phyloP scores from a whole-genome alignment of 1,284 basidiomycete species.

The Pascua sp. region DNA sequence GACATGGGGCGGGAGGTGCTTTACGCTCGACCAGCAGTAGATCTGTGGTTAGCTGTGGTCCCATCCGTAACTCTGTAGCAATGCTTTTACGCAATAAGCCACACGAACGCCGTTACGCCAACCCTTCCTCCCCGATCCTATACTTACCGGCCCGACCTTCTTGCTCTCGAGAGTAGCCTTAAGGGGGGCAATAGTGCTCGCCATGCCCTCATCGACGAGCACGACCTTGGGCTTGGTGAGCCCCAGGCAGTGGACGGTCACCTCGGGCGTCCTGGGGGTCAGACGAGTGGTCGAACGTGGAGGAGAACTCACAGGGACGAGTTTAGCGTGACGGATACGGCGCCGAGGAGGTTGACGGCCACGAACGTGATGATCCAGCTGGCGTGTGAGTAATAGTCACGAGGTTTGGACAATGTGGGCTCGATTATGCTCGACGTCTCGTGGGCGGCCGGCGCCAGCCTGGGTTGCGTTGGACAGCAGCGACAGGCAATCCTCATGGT shows the following conservation, averaged over 20 bases:
- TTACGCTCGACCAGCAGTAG: slow-evolving; percentile 9
- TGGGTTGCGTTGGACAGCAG: too few species aligned
- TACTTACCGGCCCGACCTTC: neutral
- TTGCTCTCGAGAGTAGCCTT: neutral
- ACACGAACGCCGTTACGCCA: too few species aligned
- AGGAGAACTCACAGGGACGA: slow-evolving; percentile 34
- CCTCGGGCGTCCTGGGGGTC: slow-evolving; percentile 10
- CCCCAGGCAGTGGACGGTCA: slow-evolving; percentile 27
- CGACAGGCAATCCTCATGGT: too few species aligned
- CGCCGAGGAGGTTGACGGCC: slow-evolving; percentile 39
- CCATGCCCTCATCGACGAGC: slow-evolving; percentile 31
- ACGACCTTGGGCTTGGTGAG: slow-evolving; percentile 30
- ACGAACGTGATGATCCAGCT: slow-evolving; percentile 39
- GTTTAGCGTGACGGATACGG: slow-evolving; percentile 38
- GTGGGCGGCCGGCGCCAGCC: too few species aligned
- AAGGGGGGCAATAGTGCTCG: slow-evolving; percentile 21
- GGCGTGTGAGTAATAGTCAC: neutral
- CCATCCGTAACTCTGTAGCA: too few species aligned
- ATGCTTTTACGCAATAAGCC: too few species aligned
- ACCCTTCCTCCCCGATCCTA: too few species aligned
- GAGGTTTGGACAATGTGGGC: slow-evolving; percentile 15
- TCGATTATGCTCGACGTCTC: too few species aligned
- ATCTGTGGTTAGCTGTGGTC: neutral
- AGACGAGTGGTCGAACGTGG: neutral
- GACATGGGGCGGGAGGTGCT: neutral